These are phyloP conservation scores for Bryoerythrophyllum caledonicum DNA, from an alignment of 225 moss, liverwort and hornwort species.

Conservation along the genomic window DNA sequence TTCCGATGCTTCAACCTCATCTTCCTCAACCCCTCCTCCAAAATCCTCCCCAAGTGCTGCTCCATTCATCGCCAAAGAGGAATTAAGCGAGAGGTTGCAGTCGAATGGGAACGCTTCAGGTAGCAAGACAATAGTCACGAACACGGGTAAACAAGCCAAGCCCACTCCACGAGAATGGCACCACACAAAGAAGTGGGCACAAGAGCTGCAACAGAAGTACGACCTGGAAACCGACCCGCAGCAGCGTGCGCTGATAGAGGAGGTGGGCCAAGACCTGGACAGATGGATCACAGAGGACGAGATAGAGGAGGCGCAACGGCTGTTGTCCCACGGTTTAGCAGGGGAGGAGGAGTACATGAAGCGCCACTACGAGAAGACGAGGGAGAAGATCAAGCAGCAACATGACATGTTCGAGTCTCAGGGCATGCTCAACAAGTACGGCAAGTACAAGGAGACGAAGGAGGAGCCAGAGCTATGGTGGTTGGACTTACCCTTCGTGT, in stretches of 20 bases:
- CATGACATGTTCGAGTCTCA: constrained; percentile 73
- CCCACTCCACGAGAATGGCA: constrained; percentile 61
- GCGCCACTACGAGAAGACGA: constrained; percentile 80
- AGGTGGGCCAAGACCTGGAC: constrained; percentile 91
- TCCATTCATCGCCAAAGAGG: no score
- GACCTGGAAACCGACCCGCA: constrained; percentile 65
- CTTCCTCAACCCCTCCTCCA: constrained; percentile 10
- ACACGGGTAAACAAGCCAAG: constrained; percentile 43
- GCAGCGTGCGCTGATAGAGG: constrained; percentile 64
- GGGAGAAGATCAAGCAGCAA: constrained; percentile 75
- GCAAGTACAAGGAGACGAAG: constrained; percentile 75
- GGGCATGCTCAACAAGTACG: constrained; percentile 89
- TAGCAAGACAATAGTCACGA: constrained; percentile 45
- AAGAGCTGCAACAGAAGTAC: constrained; percentile 86
- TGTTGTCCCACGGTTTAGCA: constrained; percentile 75
- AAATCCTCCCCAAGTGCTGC: constrained; percentile 11
- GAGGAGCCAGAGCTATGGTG: constrained; percentile 93
- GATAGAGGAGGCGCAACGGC: constrained; percentile 62
- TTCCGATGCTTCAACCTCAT: constrained; percentile 20
- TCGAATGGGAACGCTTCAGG: constrained; percentile 44
- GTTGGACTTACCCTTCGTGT: constrained; percentile 84
- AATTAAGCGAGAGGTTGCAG: constrained; percentile 42
- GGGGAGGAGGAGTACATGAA: constrained; percentile 86
- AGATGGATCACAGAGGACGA: constrained; percentile 97
- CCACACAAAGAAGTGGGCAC: constrained; percentile 85